Evolutionary conservation across 805 yeast genomes (phyloP).

Genomic region (Suhomyces pyralidae): DNA sequence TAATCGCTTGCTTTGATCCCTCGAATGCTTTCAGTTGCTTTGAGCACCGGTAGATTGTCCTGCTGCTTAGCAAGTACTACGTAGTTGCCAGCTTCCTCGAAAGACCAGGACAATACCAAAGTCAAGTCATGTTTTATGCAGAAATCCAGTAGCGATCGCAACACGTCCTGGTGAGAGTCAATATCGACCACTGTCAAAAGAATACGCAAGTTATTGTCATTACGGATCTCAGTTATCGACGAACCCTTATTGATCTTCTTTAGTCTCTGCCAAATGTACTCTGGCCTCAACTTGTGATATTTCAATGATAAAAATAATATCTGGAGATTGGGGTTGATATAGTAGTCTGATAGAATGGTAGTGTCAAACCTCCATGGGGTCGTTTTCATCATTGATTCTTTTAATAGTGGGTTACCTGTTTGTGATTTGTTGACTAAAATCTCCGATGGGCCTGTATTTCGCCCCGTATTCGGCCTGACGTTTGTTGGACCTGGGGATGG

Average conservation of each 20-base stretch:
- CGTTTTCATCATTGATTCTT: slow-evolving; percentile 45
- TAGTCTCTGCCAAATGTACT: slow-evolving; percentile 58
- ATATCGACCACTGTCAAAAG: slow-evolving; percentile 64
- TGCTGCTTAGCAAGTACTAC: slow-evolving; percentile 36
- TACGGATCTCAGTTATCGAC: slow-evolving; percentile 24
- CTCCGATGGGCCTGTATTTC: slow-evolving; percentile 9
- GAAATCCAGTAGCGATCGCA: slow-evolving; percentile 46
- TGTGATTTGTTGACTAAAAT: slow-evolving; percentile 46
- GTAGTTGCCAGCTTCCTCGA: slow-evolving; percentile 48
- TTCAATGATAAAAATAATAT: slow-evolving; percentile 64
- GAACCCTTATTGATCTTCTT: slow-evolving; percentile 42
- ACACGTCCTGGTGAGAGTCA: slow-evolving; percentile 49
- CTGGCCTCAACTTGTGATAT: slow-evolving; percentile 75
- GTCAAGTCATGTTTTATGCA: slow-evolving; percentile 50
- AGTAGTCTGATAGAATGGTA: slow-evolving; percentile 57
- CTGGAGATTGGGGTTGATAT: slow-evolving; percentile 53
- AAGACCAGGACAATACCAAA: slow-evolving; percentile 50
- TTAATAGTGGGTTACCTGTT: slow-evolving; percentile 68
- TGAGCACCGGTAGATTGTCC: slow-evolving; percentile 29
- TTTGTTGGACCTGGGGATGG: background rate
- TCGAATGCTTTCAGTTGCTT: slow-evolving; percentile 30
- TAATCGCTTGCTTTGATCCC: slow-evolving; percentile 45
- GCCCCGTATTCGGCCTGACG: background rate
- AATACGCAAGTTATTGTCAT: slow-evolving; percentile 48
- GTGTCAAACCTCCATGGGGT: slow-evolving; percentile 55